These are phyloP conservation scores for Prunus dulcis DNA, from an alignment of 306 rosid genomes.

Conservation along the genomic window DNA sequence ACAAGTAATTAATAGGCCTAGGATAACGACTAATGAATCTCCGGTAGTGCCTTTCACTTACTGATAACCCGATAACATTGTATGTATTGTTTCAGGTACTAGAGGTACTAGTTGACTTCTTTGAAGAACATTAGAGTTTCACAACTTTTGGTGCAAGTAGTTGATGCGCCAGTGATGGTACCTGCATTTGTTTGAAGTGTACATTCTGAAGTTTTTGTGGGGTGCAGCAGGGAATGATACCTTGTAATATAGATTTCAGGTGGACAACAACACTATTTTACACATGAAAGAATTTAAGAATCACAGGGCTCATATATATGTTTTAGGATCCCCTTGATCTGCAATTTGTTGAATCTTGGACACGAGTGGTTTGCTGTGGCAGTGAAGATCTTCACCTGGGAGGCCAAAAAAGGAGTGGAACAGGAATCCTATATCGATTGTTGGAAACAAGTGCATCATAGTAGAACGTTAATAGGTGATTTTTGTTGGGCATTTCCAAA, in stretches of 20 bases:
- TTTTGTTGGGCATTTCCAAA: too few relatives aligned
- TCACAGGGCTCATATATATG: background rate
- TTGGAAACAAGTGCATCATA: too few relatives aligned
- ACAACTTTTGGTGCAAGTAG: background rate
- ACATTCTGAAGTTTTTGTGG: background rate
- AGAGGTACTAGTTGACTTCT: background rate
- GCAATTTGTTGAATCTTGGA: background rate
- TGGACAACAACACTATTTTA: background rate
- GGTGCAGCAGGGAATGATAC: background rate
- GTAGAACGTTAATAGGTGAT: too few relatives aligned
- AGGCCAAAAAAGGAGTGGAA: background rate
- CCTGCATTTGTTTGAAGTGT: background rate
- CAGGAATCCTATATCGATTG: background rate
- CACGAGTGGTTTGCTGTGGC: background rate
- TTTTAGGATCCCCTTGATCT: background rate
- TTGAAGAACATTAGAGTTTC: background rate
- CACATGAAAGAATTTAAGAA: background rate
- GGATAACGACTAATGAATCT: background rate
- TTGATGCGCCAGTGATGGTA: background rate
- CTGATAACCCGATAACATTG: background rate
- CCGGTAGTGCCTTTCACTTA: background rate
- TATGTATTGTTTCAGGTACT: background rate
- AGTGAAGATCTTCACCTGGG: background rate
- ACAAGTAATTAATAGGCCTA: background rate
- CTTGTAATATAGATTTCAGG: constrained; percentile 12